Percentiles rank a stretch among this genome's conserved stretches.
Conservation (phyloP, 345 rosid species). For the Gossypium herbaceum region DNA sequence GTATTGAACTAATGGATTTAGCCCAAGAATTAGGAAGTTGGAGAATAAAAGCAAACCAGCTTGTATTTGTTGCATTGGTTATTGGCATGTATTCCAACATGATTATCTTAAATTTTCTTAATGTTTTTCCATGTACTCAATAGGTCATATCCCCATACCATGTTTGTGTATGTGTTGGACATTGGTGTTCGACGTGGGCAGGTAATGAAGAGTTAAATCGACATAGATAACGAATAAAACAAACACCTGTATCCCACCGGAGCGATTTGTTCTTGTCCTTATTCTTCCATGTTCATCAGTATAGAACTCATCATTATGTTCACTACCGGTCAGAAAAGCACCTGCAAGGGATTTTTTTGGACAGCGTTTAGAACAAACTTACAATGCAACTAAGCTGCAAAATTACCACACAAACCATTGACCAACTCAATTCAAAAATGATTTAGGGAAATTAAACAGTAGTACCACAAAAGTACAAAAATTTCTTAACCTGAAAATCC, state of each 20-base stretch:
- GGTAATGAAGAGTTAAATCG: neutral
- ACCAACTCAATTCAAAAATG: slow-evolving; percentile 3
- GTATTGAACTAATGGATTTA: neutral
- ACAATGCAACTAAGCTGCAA: neutral
- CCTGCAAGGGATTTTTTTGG: slow-evolving; percentile 39
- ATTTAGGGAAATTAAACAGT: slow-evolving; percentile 11
- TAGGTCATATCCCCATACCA: neutral
- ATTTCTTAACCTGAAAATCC: slow-evolving; percentile 78
- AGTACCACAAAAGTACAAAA: slow-evolving; percentile 2
- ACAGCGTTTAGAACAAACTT: neutral
- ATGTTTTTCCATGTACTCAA: neutral
- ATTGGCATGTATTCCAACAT: neutral
- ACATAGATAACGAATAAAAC: too few species aligned
- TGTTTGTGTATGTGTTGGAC: neutral
- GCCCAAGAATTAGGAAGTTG: neutral
- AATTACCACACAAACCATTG: neutral
- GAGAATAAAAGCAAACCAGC: neutral
- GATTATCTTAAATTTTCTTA: neutral
- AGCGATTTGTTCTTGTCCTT: slow-evolving; percentile 91
- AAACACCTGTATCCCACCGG: slow-evolving; percentile 87
- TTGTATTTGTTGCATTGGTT: neutral
- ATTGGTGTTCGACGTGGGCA: neutral
- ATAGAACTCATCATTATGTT: slow-evolving; percentile 90
- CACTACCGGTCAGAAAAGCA: slow-evolving; percentile 78
- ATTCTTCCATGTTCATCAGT: slow-evolving; percentile 63